Percentiles rank a stretch among this genome's conserved stretches.
phyloP scores from a whole-genome alignment of 2,329 filamentous ascomycete genomes.

The Colletotrichum shisoi region DNA sequence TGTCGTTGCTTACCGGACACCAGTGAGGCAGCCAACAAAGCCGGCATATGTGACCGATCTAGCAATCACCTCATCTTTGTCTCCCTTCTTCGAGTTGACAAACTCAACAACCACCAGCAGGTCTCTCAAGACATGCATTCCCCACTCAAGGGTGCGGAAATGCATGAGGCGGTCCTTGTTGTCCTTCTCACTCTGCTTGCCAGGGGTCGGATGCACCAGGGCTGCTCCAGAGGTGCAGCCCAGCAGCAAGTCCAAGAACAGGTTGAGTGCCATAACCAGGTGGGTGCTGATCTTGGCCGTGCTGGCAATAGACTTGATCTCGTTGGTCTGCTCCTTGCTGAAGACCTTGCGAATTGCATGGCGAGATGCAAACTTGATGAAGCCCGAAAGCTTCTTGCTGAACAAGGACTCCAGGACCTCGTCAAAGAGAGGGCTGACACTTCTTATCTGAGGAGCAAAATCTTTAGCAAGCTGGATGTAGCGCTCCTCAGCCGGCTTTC shows the following conservation, averaged over 20 bases:
- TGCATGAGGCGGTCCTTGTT: conserved; percentile 54
- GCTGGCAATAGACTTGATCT: conserved; percentile 63
- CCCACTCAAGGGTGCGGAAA: conserved; percentile 64
- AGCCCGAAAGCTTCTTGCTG: conserved; percentile 39
- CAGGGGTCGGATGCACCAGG: neutral
- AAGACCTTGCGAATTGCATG: conserved; percentile 59
- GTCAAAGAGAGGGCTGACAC: conserved; percentile 59
- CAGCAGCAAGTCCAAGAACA: conserved; percentile 67
- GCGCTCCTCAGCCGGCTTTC: conserved; percentile 59
- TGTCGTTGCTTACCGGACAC: conserved; percentile 51
- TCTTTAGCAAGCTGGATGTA: conserved; percentile 59
- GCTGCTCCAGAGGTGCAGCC: conserved; percentile 65
- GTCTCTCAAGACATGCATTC: conserved; percentile 59
- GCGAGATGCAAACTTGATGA: conserved; percentile 52
- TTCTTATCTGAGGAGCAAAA: conserved; percentile 54
- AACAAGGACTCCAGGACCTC: conserved; percentile 51
- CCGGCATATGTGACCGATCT: conserved; percentile 60
- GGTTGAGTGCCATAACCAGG: conserved; percentile 66
- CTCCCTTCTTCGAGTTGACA: conserved; percentile 47
- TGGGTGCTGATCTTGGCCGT: conserved; percentile 62
- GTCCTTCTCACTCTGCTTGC: no score
- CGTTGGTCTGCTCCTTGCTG: conserved; percentile 63
- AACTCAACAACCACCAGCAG: conserved; percentile 63
- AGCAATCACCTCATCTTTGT: conserved; percentile 51
- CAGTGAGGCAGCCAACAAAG: conserved; percentile 60